These are phyloP conservation scores for Trametes hirsuta DNA, from an alignment of 1,284 basidiomycete genomes.

Conservation along the genomic window DNA sequence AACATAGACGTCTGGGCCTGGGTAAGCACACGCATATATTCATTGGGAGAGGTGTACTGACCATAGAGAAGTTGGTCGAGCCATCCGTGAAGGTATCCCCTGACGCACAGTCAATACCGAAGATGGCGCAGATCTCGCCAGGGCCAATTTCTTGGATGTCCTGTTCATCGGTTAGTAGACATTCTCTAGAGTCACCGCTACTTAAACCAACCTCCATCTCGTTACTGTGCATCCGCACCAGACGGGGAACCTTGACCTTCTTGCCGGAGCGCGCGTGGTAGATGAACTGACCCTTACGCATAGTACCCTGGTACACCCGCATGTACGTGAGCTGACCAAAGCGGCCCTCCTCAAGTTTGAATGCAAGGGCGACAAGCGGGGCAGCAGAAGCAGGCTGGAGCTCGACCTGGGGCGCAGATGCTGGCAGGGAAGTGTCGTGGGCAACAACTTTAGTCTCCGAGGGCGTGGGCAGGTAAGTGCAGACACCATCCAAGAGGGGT, in stretches of 20 bases:
- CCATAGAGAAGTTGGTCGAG: slow-evolving; percentile 87
- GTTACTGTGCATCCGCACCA: slow-evolving; percentile 98
- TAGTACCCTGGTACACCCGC: slow-evolving; percentile 96
- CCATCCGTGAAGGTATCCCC: slow-evolving; percentile 99
- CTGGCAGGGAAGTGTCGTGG: slow-evolving; percentile 78
- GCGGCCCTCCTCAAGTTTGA: slow-evolving; percentile 98
- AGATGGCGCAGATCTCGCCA: slow-evolving; percentile 99
- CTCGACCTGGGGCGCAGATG: slow-evolving; percentile 69
- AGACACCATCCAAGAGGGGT: slow-evolving; percentile 92
- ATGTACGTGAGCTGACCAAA: slow-evolving; percentile 99
- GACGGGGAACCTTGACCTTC: slow-evolving; percentile 96
- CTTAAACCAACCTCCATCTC: slow-evolving; percentile 87
- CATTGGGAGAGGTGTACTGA: slow-evolving; percentile 37
- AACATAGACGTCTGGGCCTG: slow-evolving; percentile 91
- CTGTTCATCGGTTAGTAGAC: slow-evolving; percentile 37
- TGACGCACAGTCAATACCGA: slow-evolving; percentile 98
- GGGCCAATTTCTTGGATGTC: slow-evolving; percentile 94
- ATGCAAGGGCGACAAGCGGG: slow-evolving; percentile 92
- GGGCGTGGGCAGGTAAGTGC: slow-evolving; percentile 94
- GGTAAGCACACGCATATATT: not conserved
- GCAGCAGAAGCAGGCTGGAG: slow-evolving; percentile 83
- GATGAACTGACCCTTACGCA: slow-evolving; percentile 86
- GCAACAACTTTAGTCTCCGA: slow-evolving; percentile 82
- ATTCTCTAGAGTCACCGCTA: not conserved
- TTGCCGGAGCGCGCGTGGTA: slow-evolving; percentile 96